Evolutionary conservation across 2,329 filamentous ascomycete genomes (phyloP), one percentile per base, ranked within the genome.

Genomic region (Paraphaeosphaeria sporulosa): DNA sequence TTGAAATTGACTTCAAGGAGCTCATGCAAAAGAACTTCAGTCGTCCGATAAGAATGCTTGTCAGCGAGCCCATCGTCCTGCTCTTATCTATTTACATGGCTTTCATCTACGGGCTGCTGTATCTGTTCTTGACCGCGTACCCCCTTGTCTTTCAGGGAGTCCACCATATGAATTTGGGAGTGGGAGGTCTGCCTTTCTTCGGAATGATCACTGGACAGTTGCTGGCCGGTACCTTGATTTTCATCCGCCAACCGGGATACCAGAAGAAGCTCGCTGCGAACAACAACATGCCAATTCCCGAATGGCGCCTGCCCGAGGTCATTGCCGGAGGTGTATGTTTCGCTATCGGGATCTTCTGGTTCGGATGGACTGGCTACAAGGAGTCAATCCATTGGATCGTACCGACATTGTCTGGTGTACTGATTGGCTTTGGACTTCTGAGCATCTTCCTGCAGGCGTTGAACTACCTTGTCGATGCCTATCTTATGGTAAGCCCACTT

Each of bases 71-170:
- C 0, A 84, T 83, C 50, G 81, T 83, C 4, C 69, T 83, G 21
- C 68, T 82, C 1, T 62, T 73, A 3, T 68, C 63, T 27, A 64
- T 69, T 1, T 77, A 71, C 55, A 72, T 72, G 66, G 73, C 78
- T 0, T 79, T 79, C 62, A 77, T 78, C 48, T 78, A 94, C 71
- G 90, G 85, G 1, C 83, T 95, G 0, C 85, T 97, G 0, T 97
- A 96, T 72, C 87, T 95, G 23, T 95, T 94, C 81, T 82, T 97
- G 55, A 94, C 92, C 0, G 90, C 92, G 0, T 96, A 95, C 67
- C 90, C 91, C 0, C 85, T 95, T 47, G 90, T 96, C 44, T 96
- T 95, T 80, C 84, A 89, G 62, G 73, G 78, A 3, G 84, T 95
- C 1, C 90, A 96, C 76, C 83, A 85, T 64, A 90, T 95, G 81